Conservation (phyloP, 2,329 filamentous ascomycete genomes). For the Aureobasidium subglaciale region DNA sequence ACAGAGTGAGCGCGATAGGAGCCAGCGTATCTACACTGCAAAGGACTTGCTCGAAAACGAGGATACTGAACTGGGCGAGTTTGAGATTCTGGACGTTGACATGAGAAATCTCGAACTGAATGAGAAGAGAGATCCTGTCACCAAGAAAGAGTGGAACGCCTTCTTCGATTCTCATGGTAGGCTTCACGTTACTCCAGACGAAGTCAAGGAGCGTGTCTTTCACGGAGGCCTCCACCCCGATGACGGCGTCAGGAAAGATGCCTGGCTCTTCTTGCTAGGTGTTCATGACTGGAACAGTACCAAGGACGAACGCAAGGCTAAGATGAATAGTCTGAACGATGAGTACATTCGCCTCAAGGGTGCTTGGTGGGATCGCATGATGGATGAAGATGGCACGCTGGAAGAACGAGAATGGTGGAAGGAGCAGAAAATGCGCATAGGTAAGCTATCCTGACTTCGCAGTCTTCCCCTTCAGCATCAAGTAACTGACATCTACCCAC, state of each 20-base stretch:
- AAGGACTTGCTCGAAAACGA: slow-evolving; percentile 89
- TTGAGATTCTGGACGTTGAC: slow-evolving; percentile 70
- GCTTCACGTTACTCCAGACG: slow-evolving; percentile 73
- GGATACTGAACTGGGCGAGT: slow-evolving; percentile 89
- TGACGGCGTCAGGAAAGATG: slow-evolving; percentile 90
- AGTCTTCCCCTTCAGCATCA: not conserved
- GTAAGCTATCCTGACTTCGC: slow-evolving; percentile 49
- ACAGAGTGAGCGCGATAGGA: slow-evolving; percentile 82
- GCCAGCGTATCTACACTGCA: slow-evolving; percentile 85
- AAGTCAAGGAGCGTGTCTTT: slow-evolving; percentile 96
- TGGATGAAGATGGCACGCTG: slow-evolving; percentile 70
- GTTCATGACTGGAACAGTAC: slow-evolving; percentile 93
- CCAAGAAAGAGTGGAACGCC: slow-evolving; percentile 77
- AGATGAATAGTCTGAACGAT: slow-evolving; percentile 78
- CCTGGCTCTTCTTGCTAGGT: slow-evolving; percentile 88
- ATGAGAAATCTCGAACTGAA: slow-evolving; percentile 67
- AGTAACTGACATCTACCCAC: slow-evolving; percentile 41
- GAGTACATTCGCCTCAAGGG: slow-evolving; percentile 92
- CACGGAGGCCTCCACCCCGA: slow-evolving; percentile 85
- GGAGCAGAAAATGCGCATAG: slow-evolving; percentile 86
- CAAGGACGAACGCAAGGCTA: slow-evolving; percentile 71
- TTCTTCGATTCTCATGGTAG: slow-evolving; percentile 76
- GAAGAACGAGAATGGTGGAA: slow-evolving; percentile 94
- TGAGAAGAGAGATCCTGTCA: slow-evolving; percentile 70
- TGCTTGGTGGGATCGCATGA: slow-evolving; percentile 89